phyloP scores from a whole-genome alignment of 2,329 filamentous ascomycete species.

The Lasiodiplodia hormozganensis region DNA sequence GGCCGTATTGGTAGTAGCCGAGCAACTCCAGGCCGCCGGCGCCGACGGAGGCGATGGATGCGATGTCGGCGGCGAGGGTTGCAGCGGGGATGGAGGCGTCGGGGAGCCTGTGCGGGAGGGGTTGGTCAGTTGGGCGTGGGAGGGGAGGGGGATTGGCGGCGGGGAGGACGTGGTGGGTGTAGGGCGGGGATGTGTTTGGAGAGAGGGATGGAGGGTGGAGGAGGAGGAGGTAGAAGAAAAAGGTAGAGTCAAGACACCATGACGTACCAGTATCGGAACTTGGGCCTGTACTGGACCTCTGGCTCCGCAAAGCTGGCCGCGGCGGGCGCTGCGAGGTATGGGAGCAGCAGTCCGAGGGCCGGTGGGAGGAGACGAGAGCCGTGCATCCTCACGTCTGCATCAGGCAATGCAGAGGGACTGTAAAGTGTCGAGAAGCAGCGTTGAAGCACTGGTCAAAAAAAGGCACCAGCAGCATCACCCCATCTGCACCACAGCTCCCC shows the following conservation, averaged over 20 bases:
- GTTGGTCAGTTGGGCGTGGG: not conserved
- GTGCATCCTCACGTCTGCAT: not conserved
- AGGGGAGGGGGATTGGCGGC: too few species aligned
- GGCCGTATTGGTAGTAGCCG: slow-evolving; percentile 36
- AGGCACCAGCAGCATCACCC: not conserved
- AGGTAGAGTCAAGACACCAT: not conserved
- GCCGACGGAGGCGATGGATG: slow-evolving; percentile 28
- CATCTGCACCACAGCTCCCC: not conserved
- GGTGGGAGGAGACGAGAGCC: not conserved
- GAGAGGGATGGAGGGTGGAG: too few species aligned
- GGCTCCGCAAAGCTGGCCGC: slow-evolving; percentile 17
- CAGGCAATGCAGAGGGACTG: not conserved
- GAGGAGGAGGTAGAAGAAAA: too few species aligned
- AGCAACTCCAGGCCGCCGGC: slow-evolving; percentile 36
- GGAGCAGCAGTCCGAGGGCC: slow-evolving; percentile 3
- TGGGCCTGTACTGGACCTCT: slow-evolving; percentile 32
- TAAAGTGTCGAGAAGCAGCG: not conserved
- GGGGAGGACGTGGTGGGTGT: not conserved
- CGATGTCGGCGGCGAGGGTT: slow-evolving; percentile 32
- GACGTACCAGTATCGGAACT: slow-evolving; percentile 37
- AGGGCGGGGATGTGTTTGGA: not conserved
- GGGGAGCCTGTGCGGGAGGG: slow-evolving; percentile 31
- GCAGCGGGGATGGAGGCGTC: slow-evolving; percentile 33
- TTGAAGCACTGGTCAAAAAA: not conserved
- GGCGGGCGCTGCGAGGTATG: not conserved